Evolutionary conservation across 129 eudicot species (phyloP), one percentile per base, ranked within the genome.

Genomic region (Tagetes erecta): DNA sequence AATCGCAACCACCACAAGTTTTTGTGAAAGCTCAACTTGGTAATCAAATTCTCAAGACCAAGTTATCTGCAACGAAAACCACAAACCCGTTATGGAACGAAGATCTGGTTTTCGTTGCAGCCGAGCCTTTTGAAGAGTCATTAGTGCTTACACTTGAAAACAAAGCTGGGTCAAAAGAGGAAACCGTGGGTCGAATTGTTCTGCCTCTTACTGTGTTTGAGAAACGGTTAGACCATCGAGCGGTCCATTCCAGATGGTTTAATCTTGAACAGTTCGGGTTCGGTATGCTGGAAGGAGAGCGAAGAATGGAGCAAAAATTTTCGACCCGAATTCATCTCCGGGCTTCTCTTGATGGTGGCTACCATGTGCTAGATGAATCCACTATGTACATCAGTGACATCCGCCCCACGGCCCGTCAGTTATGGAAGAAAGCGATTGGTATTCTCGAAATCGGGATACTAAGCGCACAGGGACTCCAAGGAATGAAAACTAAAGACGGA

Each of bases 321-420:
- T 87, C 97, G 6, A 93, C 95, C 33, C 83, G 95, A 45, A 78
- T 93, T 62, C 98, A 93, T 70, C 84, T 93, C 31, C 79, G 98
- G 68, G 91, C 78, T 11, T 93, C 96, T 63, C 92, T 93, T 27
- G 98, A 93, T 50, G 98, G 98, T 8, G 98, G 89, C 8, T 93
- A 93, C 74, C 98, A 93, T 77, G 98, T 93, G 14, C 80, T 90
- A 31, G 98, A 94, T 67, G 97, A 94, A 81, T 94, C 98, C 10
- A 88, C 97, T 14, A 83, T 87, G 91, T 94, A 90, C 60, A 88
- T 86, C 34, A 94, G 98, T 45, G 98, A 94, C 74, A 87, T 81
- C 37, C 79, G 97, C 44, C 98, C 98, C 66, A 94, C 98, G 3
- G 92, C 95, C 3, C 78, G 94, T n/a, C 91, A 88, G 55, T 78